Evolutionary conservation across 139 green algal genomes (phyloP).

Genomic region (Asterochloris erici): DNA sequence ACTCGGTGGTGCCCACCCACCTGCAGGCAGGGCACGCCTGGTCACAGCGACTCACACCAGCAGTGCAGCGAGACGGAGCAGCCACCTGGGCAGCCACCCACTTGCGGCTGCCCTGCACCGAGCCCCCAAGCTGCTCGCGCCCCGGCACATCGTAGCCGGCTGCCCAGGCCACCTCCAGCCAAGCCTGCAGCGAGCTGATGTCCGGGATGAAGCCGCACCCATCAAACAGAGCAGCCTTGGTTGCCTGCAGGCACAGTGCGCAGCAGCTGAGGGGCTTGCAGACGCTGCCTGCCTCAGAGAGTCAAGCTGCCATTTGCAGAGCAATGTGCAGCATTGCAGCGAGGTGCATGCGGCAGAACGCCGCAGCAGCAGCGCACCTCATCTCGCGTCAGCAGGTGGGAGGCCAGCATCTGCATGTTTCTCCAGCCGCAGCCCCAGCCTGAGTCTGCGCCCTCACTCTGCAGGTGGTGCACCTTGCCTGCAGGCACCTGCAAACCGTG

Average conservation of each 20-base stretch:
- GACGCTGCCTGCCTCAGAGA: background rate
- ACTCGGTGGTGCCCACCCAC: constrained; percentile 84
- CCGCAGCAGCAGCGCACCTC: background rate
- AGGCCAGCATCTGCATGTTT: constrained; percentile 51
- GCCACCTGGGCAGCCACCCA: background rate
- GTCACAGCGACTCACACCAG: no score
- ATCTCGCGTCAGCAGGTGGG: constrained; percentile 32
- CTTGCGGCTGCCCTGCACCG: background rate
- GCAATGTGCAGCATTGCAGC: background rate
- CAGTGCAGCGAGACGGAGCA: no score
- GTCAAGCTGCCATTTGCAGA: background rate
- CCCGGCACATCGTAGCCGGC: constrained; percentile 56
- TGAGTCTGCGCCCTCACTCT: constrained; percentile 15
- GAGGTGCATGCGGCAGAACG: background rate
- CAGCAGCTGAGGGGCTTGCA: background rate
- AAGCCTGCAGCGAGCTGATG: constrained; percentile 62
- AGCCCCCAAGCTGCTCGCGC: constrained; percentile 43
- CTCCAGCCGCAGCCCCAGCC: constrained; percentile 52
- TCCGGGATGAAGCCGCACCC: constrained; percentile 57
- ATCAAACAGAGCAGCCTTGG: constrained; percentile 27
- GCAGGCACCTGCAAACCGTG: background rate
- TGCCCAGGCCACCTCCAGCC: constrained; percentile 54
- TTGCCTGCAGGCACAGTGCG: background rate
- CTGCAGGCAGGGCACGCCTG: constrained; percentile 25
- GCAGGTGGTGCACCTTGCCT: constrained; percentile 26